A percentile compares a stretch with the other conserved stretches of the same genome.
phyloP scores from a whole-genome alignment of 768 basidiomycete species.

The Russula dissimulans region DNA sequence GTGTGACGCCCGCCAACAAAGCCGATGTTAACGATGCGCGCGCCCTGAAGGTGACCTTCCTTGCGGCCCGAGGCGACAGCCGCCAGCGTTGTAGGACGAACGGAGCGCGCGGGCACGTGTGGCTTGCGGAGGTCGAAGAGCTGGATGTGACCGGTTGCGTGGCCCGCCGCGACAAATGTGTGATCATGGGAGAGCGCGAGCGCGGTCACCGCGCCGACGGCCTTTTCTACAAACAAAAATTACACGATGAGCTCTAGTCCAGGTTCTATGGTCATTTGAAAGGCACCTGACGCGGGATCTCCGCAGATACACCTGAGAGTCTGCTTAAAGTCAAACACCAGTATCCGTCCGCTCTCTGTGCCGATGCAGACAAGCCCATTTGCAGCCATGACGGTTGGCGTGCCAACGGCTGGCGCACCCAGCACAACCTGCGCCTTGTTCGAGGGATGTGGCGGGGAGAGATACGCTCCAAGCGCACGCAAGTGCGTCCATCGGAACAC shows the following conservation, averaged over 20 bases:
- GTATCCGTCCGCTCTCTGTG: slow-evolving; percentile 65
- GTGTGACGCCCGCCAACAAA: slow-evolving; percentile 92
- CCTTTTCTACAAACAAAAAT: slow-evolving; percentile 36
- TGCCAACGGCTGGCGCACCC: slow-evolving; percentile 47
- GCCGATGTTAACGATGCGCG: slow-evolving; percentile 68
- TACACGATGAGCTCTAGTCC: slow-evolving; percentile 17
- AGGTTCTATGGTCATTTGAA: neutral
- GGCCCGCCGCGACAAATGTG: slow-evolving; percentile 85
- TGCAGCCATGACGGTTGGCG: slow-evolving; percentile 73
- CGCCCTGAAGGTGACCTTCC: slow-evolving; percentile 77
- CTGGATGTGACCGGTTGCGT: slow-evolving; percentile 74
- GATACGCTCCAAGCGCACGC: slow-evolving; percentile 44
- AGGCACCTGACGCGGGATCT: slow-evolving; percentile 49
- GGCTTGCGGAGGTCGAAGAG: slow-evolving; percentile 75
- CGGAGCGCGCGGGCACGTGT: slow-evolving; percentile 55
- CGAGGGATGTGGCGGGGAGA: slow-evolving; percentile 40
- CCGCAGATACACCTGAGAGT: slow-evolving; percentile 74
- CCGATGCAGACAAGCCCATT: slow-evolving; percentile 89
- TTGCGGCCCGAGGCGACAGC: slow-evolving; percentile 68
- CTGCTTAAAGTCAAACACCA: slow-evolving; percentile 89
- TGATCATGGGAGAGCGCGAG: slow-evolving; percentile 88
- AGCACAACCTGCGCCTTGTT: slow-evolving; percentile 56
- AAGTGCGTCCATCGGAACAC: slow-evolving; percentile 74
- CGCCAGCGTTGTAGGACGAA: slow-evolving; percentile 57
- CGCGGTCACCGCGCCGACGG: slow-evolving; percentile 74